Conservation (phyloP, 2,329 filamentous ascomycete species). For the Cladosporium sp. region DNA sequence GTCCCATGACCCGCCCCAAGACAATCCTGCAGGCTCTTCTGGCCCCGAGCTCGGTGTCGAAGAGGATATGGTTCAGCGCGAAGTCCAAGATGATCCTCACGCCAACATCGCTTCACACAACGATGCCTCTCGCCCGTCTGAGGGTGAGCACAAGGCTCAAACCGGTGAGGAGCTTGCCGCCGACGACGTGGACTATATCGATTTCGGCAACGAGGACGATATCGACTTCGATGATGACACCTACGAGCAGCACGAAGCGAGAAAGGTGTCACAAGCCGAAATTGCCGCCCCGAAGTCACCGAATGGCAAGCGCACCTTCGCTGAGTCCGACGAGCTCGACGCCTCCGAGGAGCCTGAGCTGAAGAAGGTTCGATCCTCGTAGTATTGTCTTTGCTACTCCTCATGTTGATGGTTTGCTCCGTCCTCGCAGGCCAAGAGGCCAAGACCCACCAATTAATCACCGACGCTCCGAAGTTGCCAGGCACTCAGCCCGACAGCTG, state of each 20-base stretch:
- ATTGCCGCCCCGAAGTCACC: constrained; percentile 18
- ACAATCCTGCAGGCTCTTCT: no score
- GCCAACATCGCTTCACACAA: neutral
- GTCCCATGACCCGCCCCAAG: no score
- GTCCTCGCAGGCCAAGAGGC: neutral
- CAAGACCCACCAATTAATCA: neutral
- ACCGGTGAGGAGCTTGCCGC: neutral
- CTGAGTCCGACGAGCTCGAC: constrained; percentile 22
- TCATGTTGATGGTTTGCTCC: no score
- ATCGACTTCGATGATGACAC: constrained; percentile 26
- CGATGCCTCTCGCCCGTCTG: no score
- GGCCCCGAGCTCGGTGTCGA: neutral
- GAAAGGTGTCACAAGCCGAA: constrained; percentile 13
- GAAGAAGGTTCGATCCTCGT: constrained; percentile 17
- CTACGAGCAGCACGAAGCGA: constrained; percentile 15
- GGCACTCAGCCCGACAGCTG: neutral
- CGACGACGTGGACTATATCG: constrained; percentile 5
- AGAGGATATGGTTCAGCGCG: neutral
- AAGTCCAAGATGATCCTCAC: neutral
- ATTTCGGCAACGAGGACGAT: constrained; percentile 17
- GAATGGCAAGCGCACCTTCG: constrained; percentile 28
- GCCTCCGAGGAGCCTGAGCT: constrained; percentile 21
- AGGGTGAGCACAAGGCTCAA: no score
- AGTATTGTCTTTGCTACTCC: no score
- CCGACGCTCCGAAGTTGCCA: neutral